Percentiles rank a stretch among this genome's conserved stretches.
Evolutionary conservation across 805 yeast species (phyloP).

Genomic region (Candida insectalens): DNA sequence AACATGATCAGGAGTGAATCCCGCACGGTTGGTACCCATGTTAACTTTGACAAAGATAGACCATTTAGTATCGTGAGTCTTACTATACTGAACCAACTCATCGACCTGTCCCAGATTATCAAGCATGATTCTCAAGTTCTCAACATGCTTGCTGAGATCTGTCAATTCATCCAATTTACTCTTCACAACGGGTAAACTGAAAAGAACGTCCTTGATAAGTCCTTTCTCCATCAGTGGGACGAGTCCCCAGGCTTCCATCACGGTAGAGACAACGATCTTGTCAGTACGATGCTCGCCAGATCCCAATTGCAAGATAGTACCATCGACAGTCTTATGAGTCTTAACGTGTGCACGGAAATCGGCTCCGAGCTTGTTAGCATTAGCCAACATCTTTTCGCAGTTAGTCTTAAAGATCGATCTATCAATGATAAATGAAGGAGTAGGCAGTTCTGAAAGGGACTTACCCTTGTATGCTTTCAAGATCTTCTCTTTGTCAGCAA

Average conservation of each 20-base stretch:
- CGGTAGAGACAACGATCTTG: constrained; percentile 57
- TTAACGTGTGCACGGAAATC: constrained; percentile 61
- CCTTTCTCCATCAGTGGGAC: constrained; percentile 9
- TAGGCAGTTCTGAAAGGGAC: constrained; percentile 32
- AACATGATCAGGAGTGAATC: constrained; percentile 27
- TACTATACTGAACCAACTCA: constrained; percentile 30
- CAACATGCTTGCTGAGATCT: constrained; percentile 30
- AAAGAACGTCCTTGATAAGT: constrained; percentile 34
- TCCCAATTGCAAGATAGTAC: constrained; percentile 45
- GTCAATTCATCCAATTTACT: constrained; percentile 39
- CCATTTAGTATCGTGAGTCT: constrained; percentile 33
- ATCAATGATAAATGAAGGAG: constrained; percentile 50
- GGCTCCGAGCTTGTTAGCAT: constrained; percentile 27
- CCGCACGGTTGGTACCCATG: constrained; percentile 68
- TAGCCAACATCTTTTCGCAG: constrained; percentile 38
- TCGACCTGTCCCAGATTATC: constrained; percentile 52
- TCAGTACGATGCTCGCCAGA: constrained; percentile 33
- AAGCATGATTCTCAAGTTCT: constrained; percentile 44
- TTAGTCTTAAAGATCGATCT: constrained; percentile 31
- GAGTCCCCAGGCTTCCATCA: constrained; percentile 62
- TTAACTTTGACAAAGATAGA: constrained; percentile 59
- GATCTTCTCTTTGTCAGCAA: constrained; percentile 15
- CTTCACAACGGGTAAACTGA: constrained; percentile 49
- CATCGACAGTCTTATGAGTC: constrained; percentile 64
- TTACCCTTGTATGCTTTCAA: constrained; percentile 31